Evolutionary conservation across 129 eudicot species (phyloP).

Genomic region (Calendula officinalis): DNA sequence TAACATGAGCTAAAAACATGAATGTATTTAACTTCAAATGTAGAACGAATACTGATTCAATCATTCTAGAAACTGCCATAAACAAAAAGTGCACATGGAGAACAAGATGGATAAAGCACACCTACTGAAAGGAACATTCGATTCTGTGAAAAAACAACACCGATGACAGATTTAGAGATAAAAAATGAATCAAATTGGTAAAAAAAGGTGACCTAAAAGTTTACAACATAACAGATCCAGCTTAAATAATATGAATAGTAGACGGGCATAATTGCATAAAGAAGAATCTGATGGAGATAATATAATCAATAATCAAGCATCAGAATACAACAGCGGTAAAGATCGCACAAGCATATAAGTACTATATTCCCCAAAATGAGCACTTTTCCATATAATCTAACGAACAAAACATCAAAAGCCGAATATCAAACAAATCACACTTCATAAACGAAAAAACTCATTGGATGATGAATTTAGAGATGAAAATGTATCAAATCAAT

Average conservation of each 20-base stretch:
- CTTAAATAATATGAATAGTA: constrained; percentile 22
- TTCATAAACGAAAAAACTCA: constrained; percentile 23
- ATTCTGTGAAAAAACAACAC: constrained; percentile 49
- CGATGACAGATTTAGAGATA: constrained; percentile 27
- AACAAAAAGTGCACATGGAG: constrained; percentile 8
- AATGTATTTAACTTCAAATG: constrained; percentile 1
- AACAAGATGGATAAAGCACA: constrained; percentile 18
- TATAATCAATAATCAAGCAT: constrained; percentile 42
- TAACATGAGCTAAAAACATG: constrained; percentile 9
- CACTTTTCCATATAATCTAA: constrained; percentile 33
- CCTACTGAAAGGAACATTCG: constrained; percentile 37
- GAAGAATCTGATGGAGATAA: constrained; percentile 18
- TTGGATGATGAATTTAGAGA: constrained; percentile 1
- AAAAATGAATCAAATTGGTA: constrained; percentile 8
- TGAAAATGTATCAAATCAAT: constrained; percentile 9
- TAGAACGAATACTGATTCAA: constrained; percentile 14
- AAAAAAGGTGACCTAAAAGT: neutral
- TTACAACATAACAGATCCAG: constrained; percentile 2
- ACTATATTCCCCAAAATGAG: constrained; percentile 40
- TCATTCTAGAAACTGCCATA: constrained; percentile 17
- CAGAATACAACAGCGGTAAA: constrained; percentile 49
- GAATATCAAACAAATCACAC: constrained; percentile 28
- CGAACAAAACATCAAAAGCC: constrained; percentile 30
- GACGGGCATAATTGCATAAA: constrained; percentile 22
- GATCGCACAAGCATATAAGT: constrained; percentile 28